Conservation (phyloP, 192 early-diverging fungal species). For the Umbelopsis sp. region DNA sequence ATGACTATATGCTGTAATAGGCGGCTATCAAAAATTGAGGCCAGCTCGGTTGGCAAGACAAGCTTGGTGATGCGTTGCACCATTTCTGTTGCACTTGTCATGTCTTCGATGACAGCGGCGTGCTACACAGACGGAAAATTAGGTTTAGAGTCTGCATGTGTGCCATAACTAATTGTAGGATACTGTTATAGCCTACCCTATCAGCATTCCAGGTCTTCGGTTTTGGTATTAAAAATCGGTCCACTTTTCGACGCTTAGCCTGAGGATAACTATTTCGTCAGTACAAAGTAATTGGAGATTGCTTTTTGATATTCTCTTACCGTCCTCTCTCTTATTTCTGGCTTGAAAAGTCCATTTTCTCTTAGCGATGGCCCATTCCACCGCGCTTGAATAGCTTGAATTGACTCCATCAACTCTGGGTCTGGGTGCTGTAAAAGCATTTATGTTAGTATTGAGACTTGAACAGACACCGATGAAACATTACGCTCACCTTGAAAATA, state of each 20-base stretch:
- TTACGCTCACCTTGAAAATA: constrained; percentile 37
- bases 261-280: not conserved
- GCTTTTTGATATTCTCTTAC: too few species aligned
- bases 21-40: constrained; percentile 46
- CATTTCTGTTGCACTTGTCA: constrained; percentile 43
- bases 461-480: not conserved
- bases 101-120: constrained; percentile 36
- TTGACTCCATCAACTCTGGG: constrained; percentile 21
- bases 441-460: not conserved
- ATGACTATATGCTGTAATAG: constrained; percentile 52
- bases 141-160: too few species aligned
- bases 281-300: too few species aligned
- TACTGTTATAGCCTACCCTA: constrained; percentile 21
- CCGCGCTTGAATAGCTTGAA: constrained; percentile 35
- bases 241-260: constrained; percentile 44
- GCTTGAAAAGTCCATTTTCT: constrained; percentile 1
- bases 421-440: constrained; percentile 38
- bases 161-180: too few species aligned
- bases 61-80: constrained; percentile 47
- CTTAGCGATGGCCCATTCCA: constrained; percentile 29
- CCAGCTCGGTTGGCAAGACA: constrained; percentile 49
- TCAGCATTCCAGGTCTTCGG: constrained; percentile 32
- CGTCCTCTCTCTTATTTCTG: not conserved
- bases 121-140: not conserved
- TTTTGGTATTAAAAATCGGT: constrained; percentile 36